Base-by-base conservation (phyloP, 2,329 filamentous ascomycete genomes). In the Aspergillus jensenii region DNA sequence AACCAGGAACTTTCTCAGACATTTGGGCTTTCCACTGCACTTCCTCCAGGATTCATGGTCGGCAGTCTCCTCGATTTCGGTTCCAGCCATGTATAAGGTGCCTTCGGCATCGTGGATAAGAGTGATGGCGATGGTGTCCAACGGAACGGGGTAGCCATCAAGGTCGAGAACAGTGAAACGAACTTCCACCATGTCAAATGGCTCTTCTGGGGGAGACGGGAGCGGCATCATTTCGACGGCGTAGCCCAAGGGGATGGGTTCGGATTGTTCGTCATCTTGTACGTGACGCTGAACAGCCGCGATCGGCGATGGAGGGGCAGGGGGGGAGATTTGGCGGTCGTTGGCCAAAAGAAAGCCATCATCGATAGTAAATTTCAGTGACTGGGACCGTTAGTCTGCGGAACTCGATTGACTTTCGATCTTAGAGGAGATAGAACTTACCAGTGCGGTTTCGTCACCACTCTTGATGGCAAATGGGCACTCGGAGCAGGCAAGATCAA, bases 101-200 rank as follows among this genome's bases (percentile, higher is more conserved):
- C 73, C 73, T 8, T 68, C 63, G 11, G 64, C 61, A 31, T 72
- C 70, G 50, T 74, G 69, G 53, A 80, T 66, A 17, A 78, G 65
- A 35, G 70, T 71, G 44, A 80, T 69, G 31, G 71, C 69, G 43
- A 79, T 66, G 14, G 77, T 77, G 56, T 78, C 74, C n/a, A 78
- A 68, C 17, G 77, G 75, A 9, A 78, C 76, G 1, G 78, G 77
- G 48, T 73, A 69, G 27, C 71, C 67, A 43, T 75, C 73, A 17
- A 80, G 65, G 54, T 78, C 76, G 27, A 80, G 70, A 37, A 79
- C 70, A n/a, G 77, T 79, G 64, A 80, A 78, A 40, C 76, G 72
- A 58, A 79, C 64, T 11, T 71, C 67, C 2, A 75, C 61, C 23
- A 79, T 61, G 8, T 75, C 71, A 44, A 69, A 64, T 7, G 68